Base-by-base conservation (phyloP, 148 eudicot genomes). In the Chenopodium berlandieri region DNA sequence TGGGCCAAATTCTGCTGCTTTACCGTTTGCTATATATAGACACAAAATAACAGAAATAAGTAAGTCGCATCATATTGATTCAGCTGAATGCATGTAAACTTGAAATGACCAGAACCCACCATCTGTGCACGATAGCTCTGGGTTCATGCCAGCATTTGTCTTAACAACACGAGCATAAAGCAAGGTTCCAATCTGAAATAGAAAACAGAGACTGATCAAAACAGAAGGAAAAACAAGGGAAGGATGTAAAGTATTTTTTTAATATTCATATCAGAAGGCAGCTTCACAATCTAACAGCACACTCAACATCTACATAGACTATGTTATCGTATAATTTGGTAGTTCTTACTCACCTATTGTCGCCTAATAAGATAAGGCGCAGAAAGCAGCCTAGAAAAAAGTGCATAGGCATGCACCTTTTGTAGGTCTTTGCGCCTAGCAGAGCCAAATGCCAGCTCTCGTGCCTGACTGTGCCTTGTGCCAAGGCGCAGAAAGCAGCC, bases 121-220 rank as follows among this genome's bases (percentile, higher is more conserved):
- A 89, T 97, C 98, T 79, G 87, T 91, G 92, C 99, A 97, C 48
- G 99, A 88, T 48, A 97, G 84, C 86, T 97, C 99, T 17, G 99
- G 98, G 81, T 91, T 97, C 97, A 91, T 92, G 91, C 94, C 97
- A 65, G 90, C 80, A 80, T 94, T 92, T 71, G 98, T 93, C 86
- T 92, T 94, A 78, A 91, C 97, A 82, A 94, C 90, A 81, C 99
- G 95, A 83, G 87, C 89, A 91, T 94, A 93, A 30, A 94, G 81
- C 88, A 94, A 84, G 75, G 98, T 89, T 62, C 99, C 99, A 75
- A 83, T 89, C 98, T 97, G 91, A 84, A 89, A 82, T 11, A 75
- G 60, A 71, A 77, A 71, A 65, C 47, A 60, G 74, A 79, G 62
- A 47, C 44, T 71, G 22, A 56, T 14, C 62, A 56, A 56, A 54